Base-by-base conservation (phyloP, 2,329 filamentous ascomycete genomes). In the Colletotrichum sp. region DNA sequence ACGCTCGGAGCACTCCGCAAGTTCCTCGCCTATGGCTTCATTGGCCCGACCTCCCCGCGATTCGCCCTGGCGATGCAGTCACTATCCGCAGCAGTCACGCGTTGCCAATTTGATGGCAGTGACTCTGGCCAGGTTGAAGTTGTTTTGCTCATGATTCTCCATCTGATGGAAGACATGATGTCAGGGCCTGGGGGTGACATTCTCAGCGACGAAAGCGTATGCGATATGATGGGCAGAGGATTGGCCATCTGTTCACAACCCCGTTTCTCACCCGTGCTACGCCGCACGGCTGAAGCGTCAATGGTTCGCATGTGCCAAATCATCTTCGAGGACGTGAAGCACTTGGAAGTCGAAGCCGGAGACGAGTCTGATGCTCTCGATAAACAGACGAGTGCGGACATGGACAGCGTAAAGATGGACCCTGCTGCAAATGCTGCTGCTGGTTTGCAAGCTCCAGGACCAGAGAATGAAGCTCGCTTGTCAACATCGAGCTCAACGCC, bases 251-350 rank as follows among this genome's bases (percentile, higher is more conserved):
- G 97, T 87, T 99, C 96, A 78, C 96, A 98, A 82, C 92, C 95
- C 71, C 92, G 96, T 71, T 93, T 98, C 76, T 98, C 96, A 12
- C 96, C 98, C 80, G 93, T 98, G 6, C 87, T 99, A 70, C 92
- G 96, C 78, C 91, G 96, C 78, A 98, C 96, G 24, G 97, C 97
- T 3, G 97, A 99, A 85, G 97, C 98, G 81, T 94, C 96, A 70
- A 98, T 99, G 96, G 95, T 98, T 61, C 95, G 95, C 79, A 99
- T 99, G 97, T 98, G 97, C 82, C 97, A 99, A 85, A 96, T 98
- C 78, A 98, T 99, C 80, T 99, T 99, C 83, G 94, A 96, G 84
- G 93, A 97, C 76, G 87, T 99, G 68, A 98, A 98, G 83, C 93
- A 96, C 78, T 87, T 98, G 9, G 95, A 97, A 80, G 90, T 94